A percentile compares a stretch with the other conserved stretches of the same genome.
Conservation (phyloP, 2,329 filamentous ascomycete species). For the Botrytis medusae region DNA sequence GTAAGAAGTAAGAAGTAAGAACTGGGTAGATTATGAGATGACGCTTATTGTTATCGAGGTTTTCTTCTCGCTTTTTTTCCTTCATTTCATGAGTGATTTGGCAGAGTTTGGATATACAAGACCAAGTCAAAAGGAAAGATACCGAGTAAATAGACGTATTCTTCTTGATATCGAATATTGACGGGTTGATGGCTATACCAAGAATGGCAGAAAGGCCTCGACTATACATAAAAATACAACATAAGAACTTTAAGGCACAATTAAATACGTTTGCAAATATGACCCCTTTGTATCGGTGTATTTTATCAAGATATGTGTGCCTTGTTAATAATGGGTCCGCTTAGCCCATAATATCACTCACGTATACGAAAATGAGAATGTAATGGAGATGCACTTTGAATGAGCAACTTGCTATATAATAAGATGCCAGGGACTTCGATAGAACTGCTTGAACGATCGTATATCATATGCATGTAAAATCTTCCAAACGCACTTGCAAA, state of each 20-base stretch:
- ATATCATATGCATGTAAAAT: not conserved
- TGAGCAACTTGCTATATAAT: not conserved
- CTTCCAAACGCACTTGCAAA: not conserved
- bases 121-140: not conserved
- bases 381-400: not conserved
- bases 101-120: too few relatives aligned
- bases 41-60: not conserved
- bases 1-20: too few relatives aligned
- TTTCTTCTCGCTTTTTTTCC: too few relatives aligned
- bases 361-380: not conserved
- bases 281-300: not conserved
- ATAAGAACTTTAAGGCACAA: not conserved
- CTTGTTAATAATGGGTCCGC: too few relatives aligned
- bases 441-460: not conserved
- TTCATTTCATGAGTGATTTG: too few relatives aligned
- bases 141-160: not conserved
- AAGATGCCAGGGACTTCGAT: not conserved
- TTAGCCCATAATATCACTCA: not conserved
- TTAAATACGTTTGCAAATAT: not conserved
- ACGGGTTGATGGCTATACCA: not conserved
- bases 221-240: too few relatives aligned
- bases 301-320: not conserved
- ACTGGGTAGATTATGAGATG: not conserved
- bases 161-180: not conserved
- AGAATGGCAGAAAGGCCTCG: not conserved